Conservation (phyloP, 495 filamentous ascomycete genomes). For the Penicillium macrosclerotiorum region DNA sequence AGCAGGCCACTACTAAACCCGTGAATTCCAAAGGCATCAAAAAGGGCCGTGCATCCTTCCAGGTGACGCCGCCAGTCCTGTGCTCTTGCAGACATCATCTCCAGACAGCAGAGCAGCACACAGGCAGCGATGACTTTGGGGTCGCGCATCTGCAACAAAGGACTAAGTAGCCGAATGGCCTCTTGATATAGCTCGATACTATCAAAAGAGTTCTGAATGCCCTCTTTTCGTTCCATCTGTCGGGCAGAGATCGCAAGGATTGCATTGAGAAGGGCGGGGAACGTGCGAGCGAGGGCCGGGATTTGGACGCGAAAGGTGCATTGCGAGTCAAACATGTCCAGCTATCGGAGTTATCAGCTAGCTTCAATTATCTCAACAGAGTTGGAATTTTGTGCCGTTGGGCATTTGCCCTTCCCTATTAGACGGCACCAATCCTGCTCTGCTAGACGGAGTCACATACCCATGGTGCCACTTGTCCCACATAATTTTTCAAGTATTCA, state of each 20-base stretch:
- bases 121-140: conserved; percentile 40
- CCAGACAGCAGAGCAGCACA: conserved; percentile 43
- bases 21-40: conserved; percentile 41
- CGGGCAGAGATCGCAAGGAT: conserved; percentile 44
- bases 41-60: conserved; percentile 47
- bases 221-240: conserved; percentile 42
- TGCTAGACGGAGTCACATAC: conserved; percentile 10
- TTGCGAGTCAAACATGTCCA: conserved; percentile 51
- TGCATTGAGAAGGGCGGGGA: conserved; percentile 38
- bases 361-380: too few relatives aligned
- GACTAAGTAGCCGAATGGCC: conserved; percentile 41
- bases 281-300: conserved; percentile 35
- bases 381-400: too few relatives aligned
- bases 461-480: conserved; percentile 45
- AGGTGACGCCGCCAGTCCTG: conserved; percentile 48
- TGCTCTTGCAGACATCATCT: conserved; percentile 49
- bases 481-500: conserved; percentile 45
- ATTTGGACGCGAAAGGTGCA: conserved; percentile 42
- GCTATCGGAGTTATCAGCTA: conserved; percentile 22
- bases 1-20: conserved; percentile 39
- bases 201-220: conserved; percentile 32
- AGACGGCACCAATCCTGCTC: not conserved
- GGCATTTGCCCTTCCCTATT: not conserved
- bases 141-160: conserved; percentile 34
- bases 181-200: conserved; percentile 47